These are phyloP conservation scores for Chrysoporthe austroafricana DNA, from an alignment of 2,329 filamentous ascomycete genomes.

Conservation along the genomic window DNA sequence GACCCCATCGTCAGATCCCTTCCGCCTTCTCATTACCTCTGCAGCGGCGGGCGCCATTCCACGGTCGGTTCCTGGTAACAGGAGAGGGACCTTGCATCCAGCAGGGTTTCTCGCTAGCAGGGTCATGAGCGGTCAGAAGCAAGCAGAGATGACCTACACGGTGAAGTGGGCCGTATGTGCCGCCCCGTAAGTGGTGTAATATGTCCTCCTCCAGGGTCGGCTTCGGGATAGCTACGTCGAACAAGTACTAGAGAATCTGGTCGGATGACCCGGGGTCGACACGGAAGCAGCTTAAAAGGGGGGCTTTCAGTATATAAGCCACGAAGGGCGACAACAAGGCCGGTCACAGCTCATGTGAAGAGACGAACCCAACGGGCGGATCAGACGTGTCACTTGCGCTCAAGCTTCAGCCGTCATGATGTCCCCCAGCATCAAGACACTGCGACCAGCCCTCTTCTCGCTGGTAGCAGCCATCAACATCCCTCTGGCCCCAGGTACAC, in stretches of 20 bases:
- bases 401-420: conserved; percentile 29
- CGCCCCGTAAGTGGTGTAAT: conserved; percentile 1
- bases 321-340: neutral
- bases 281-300: neutral
- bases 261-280: neutral
- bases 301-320: neutral
- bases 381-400: neutral
- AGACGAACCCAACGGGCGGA: neutral
- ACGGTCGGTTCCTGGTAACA: neutral
- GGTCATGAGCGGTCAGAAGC: neutral
- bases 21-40: neutral
- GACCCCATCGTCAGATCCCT: conserved; percentile 3
- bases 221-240: conserved; percentile 11
- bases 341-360: neutral
- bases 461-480: conserved; percentile 32
- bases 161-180: conserved; percentile 2
- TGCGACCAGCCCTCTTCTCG: conserved; percentile 34
- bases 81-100: neutral
- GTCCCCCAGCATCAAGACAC: conserved; percentile 24
- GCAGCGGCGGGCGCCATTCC: neutral
- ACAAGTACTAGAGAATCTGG: neutral
- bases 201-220: conserved; percentile 1
- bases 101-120: neutral
- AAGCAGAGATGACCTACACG: conserved; percentile 1
- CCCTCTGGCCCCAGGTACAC: conserved; percentile 39